A percentile compares a stretch with the other conserved stretches of the same genome.
phyloP scores from a whole-genome alignment of 2,329 filamentous ascomycete species.

The Verticillium albo-atrum region DNA sequence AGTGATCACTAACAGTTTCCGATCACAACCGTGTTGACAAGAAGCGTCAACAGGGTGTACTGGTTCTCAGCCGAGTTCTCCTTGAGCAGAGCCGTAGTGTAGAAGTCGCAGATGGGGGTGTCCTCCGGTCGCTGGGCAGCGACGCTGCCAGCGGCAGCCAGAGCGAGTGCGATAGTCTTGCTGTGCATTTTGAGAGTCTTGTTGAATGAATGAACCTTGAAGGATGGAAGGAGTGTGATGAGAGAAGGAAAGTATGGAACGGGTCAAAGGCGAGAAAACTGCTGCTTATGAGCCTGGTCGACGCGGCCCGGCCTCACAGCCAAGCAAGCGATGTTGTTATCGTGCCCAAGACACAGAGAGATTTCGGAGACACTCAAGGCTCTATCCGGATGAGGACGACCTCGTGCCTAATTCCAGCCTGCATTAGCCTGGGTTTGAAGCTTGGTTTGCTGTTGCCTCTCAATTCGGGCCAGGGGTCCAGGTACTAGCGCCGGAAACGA shows the following conservation, averaged over 20 bases:
- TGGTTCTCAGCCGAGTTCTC: slow-evolving; percentile 58
- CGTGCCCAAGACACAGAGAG: background rate
- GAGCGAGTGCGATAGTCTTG: slow-evolving; percentile 16
- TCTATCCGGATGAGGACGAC: background rate
- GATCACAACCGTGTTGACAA: slow-evolving; percentile 61
- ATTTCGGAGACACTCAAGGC: background rate
- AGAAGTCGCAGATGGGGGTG: slow-evolving; percentile 58
- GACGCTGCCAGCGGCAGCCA: slow-evolving; percentile 18
- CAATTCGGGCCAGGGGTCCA: background rate
- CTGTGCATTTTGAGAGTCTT: slow-evolving; percentile 17
- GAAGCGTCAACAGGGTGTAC: slow-evolving; percentile 46
- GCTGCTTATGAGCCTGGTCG: background rate
- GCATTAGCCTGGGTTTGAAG: background rate
- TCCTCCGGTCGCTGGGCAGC: slow-evolving; percentile 42
- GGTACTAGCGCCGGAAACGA: background rate
- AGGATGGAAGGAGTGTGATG: background rate
- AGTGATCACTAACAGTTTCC: slow-evolving; percentile 46
- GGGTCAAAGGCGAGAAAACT: background rate
- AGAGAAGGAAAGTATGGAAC: fast-evolving
- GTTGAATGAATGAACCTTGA: background rate
- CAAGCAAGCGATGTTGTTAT: background rate
- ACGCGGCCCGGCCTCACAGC: background rate
- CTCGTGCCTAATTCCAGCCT: background rate
- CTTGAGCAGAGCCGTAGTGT: slow-evolving; percentile 54
- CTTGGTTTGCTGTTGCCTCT: background rate